Evolutionary conservation across 768 basidiomycete genomes (phyloP).

Genomic region (Lactarius psammicola): DNA sequence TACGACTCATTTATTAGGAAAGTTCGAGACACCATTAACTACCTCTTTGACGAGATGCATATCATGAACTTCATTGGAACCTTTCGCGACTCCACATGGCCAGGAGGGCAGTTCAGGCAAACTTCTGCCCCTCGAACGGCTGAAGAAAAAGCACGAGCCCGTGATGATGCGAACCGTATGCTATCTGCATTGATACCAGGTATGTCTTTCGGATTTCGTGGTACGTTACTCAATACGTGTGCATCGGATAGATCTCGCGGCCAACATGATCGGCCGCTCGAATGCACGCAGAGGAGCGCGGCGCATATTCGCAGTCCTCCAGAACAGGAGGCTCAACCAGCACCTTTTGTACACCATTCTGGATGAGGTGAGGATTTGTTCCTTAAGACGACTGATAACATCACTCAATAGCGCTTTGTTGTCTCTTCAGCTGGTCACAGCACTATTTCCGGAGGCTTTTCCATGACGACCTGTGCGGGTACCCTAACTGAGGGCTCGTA

Average conservation of each 20-base stretch:
- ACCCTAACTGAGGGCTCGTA: not conserved
- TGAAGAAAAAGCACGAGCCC: constrained; percentile 76
- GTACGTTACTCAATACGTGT: not conserved
- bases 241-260: constrained; percentile 69
- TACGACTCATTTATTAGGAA: constrained; percentile 51
- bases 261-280: constrained; percentile 97
- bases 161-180: constrained; percentile 87
- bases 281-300: constrained; percentile 93
- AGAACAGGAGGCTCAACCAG: constrained; percentile 92
- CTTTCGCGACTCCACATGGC: constrained; percentile 81
- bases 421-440: constrained; percentile 49
- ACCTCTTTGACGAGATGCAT: constrained; percentile 64
- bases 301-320: constrained; percentile 88
- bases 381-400: too few species aligned
- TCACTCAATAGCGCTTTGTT: not conserved
- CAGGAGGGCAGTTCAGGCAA: constrained; percentile 71
- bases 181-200: constrained; percentile 91
- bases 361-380: constrained; percentile 67
- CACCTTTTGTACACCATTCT: constrained; percentile 85
- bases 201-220: constrained; percentile 33
- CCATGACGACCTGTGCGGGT: constrained; percentile 8
- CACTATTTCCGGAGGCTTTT: constrained; percentile 56
- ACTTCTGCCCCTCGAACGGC: constrained; percentile 63
- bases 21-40: constrained; percentile 74
- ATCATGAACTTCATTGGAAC: constrained; percentile 62